Evolutionary conservation across 768 basidiomycete species (phyloP), one percentile per base, ranked within the genome.

Genomic region (Mycena haematopus): DNA sequence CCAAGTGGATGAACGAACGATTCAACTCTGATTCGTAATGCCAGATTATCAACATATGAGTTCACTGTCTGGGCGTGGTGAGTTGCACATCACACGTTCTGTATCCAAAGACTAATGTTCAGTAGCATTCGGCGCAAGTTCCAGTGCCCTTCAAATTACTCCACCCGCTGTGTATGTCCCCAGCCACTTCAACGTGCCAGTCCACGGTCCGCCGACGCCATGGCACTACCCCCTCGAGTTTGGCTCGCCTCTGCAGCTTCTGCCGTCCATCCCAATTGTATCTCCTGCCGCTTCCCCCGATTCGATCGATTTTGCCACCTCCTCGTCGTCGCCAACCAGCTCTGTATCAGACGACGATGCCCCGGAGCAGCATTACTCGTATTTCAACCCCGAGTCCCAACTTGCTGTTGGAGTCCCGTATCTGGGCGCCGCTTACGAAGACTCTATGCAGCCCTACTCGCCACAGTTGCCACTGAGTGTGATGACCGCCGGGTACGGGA

Each of bases 301-400:
- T 45, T 58, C 57, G 0, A 36, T 50, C 7, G 56, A 56, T 11
- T 38, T 22, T 19, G 21, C 25, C 15, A 44, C 65, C 25, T 52
- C 65, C 13, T 50, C 61, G 1, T 42, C 57, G 31, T 63, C 65
- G 14, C 60, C 65, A 1, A 60, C 60, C 11, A 60, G 56, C 10
- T 63, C 65, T 24, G 44, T 50, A 8, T 55, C 57, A 7, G 63
- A 63, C n/a, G 56, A 58, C 22, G 57, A 64, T 14, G 36, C 25
- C 42, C 19, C 52, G 14, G 38, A 52, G 14, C 46, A 42, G 21
- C 47, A 55, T 24, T 49, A 51, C 35, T 52, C 61, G 6, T 59
- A 59, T 33, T 64, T 64, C 11, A 22, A 29, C 24, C 4, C 53
- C 2, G 55, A 57, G n/a, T 22, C 40, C 3, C 54, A 52, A 29